Percentiles rank a stretch among this genome's conserved stretches.
Evolutionary conservation across 192 early-diverging fungal species (phyloP).

Genomic region (Podila verticillata): DNA sequence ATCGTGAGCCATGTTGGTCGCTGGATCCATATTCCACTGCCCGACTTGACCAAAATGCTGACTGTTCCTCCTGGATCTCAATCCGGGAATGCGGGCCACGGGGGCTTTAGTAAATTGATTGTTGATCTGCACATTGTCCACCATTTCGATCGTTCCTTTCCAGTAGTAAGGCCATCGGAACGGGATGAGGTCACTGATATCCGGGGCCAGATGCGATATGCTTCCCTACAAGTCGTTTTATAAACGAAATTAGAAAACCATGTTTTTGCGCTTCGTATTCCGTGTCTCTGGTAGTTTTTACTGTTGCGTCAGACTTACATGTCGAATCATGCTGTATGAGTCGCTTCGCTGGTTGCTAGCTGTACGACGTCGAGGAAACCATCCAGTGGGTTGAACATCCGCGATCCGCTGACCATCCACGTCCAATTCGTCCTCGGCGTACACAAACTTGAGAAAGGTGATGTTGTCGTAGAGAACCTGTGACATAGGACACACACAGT

Average conservation of each 20-base stretch:
- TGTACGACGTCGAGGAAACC: constrained; percentile 41
- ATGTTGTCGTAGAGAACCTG: constrained; percentile 72
- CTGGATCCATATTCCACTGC: neutral
- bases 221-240: constrained; percentile 19
- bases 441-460: constrained; percentile 62
- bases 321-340: constrained; percentile 55
- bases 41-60: constrained; percentile 3
- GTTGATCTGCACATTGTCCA: constrained; percentile 50
- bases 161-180: constrained; percentile 51
- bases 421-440: constrained; percentile 62
- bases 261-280: neutral
- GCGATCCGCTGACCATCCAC: constrained; percentile 48
- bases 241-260: neutral
- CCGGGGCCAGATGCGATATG: constrained; percentile 40
- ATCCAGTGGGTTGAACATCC: constrained; percentile 24
- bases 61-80: constrained; percentile 15
- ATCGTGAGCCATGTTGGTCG: neutral
- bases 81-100: constrained; percentile 17
- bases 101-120: constrained; percentile 46
- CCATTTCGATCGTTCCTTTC: constrained; percentile 50
- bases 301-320: constrained; percentile 27
- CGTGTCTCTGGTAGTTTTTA: no score
- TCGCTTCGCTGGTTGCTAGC: constrained; percentile 36
- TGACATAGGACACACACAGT: neutral
- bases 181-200: constrained; percentile 41